Evolutionary conservation across 805 yeast species (phyloP), one percentile per base, ranked within the genome.

Genomic region (Schwanniomyces sp.): DNA sequence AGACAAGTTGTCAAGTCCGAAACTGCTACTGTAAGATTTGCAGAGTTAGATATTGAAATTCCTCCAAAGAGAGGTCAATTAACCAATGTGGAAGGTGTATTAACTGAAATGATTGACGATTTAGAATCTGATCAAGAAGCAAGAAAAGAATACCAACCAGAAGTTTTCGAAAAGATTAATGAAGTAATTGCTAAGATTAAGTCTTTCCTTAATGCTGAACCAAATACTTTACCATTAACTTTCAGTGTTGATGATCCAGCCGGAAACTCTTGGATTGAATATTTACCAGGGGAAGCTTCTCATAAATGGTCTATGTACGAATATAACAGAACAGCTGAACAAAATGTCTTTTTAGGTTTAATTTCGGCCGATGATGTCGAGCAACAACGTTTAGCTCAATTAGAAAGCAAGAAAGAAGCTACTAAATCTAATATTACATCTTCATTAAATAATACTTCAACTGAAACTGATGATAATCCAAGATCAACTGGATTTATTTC

Each of bases 261-360:
- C 1, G 99, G 99, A 12, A 94, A 94, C 72, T 92, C 98, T 4
- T 94, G 97, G 96, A 83, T 94, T 46, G 96, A 89, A 62, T 89
- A 78, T 64, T 68, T 80, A 50, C 97, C 97, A 16, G 91, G 88
- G 50, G 96, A 90, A 64, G 78, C 96, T 4, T 75, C 86, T 32
- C 95, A 89, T 67, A 90, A 91, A 67, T 92, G 97, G 97, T 79
- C 94, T 24, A 86, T 83, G 66, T 74, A 78, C 29, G 91, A 89
- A 59, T 94, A 91, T 64, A 69, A 78, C 56, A 82, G 99, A 68
- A 81, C 94, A 1, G 90, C 89, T 39, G 95, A 89, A 54, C 98
- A 94, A 69, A 88, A 90, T 59, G 90, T 86, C 34, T 79, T 76
- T 46, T 78, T 94, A 40, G 99, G 98, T 10, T 75, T 94, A 50